Evolutionary conservation across 2,329 filamentous ascomycete species (phyloP).

Genomic region (Hypoxylon sp.): DNA sequence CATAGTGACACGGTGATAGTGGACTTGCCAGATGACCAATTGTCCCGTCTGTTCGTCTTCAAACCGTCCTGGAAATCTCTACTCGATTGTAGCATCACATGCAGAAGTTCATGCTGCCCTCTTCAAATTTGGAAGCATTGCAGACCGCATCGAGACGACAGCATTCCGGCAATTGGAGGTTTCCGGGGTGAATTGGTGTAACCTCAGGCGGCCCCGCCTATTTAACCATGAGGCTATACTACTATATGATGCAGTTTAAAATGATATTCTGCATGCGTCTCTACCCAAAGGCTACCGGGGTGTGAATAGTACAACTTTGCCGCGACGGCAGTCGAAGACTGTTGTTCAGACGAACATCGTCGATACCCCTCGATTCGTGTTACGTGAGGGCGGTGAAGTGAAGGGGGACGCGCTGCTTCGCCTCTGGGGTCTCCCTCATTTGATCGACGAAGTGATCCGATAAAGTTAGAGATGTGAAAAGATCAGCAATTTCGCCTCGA

Average conservation of each 20-base stretch:
- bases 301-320: constrained; percentile 5
- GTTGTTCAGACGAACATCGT: background rate
- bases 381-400: background rate
- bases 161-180: constrained; percentile 25
- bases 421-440: constrained; percentile 1
- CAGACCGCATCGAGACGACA: constrained; percentile 5
- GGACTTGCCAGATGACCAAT: constrained; percentile 6
- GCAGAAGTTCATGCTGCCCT: background rate
- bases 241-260: constrained; percentile 1
- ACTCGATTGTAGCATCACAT: constrained; percentile 5
- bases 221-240: constrained; percentile 32
- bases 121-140: constrained; percentile 7
- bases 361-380: constrained; percentile 2
- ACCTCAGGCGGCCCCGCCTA: constrained; percentile 32
- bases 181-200: constrained; percentile 20
- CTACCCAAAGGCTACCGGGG: constrained; percentile 1
- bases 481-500: constrained; percentile 3
- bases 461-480: constrained; percentile 18
- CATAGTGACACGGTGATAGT: background rate
- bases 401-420: constrained; percentile 6
- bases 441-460: constrained; percentile 3
- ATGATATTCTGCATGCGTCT: constrained; percentile 3
- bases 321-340: background rate
- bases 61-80: background rate
- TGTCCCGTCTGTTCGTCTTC: background rate